These are phyloP conservation scores for Kwoniella newhampshirensis DNA, from an alignment of 768 basidiomycete species.

Conservation along the genomic window DNA sequence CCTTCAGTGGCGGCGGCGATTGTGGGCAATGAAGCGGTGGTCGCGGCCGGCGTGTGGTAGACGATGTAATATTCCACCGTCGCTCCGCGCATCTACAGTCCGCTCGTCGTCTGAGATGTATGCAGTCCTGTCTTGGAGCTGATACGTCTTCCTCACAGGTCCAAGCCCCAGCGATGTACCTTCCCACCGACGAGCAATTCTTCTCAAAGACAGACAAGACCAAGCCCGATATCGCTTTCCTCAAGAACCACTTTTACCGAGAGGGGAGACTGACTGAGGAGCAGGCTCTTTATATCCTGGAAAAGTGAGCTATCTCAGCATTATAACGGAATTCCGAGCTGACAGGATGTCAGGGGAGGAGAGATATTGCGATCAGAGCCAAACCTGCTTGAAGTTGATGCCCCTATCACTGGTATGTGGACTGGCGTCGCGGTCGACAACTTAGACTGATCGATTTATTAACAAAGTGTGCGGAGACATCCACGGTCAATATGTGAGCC, in stretches of 20 bases:
- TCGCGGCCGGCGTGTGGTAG: too few relatives aligned
- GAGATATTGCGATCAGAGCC: conserved; percentile 79
- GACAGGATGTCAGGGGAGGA: conserved; percentile 51
- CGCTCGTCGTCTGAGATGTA: too few relatives aligned
- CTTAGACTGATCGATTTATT: too few relatives aligned
- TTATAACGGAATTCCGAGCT: conserved; percentile 15
- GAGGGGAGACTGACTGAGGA: conserved; percentile 92
- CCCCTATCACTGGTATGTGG: conserved; percentile 87
- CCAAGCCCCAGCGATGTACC: conserved; percentile 92
- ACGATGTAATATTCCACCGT: too few relatives aligned
- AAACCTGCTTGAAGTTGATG: conserved; percentile 90
- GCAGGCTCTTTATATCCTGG: conserved; percentile 89
- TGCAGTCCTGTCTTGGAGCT: background rate
- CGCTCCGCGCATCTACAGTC: too few relatives aligned
- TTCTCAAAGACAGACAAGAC: conserved; percentile 77
- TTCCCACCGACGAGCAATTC: conserved; percentile 92
- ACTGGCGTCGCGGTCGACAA: too few relatives aligned
- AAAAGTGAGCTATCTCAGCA: conserved; percentile 56
- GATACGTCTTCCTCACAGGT: conserved; percentile 60
- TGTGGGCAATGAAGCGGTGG: background rate
- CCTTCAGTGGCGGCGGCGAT: background rate
- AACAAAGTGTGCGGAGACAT: conserved; percentile 96
- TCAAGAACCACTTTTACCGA: conserved; percentile 98
- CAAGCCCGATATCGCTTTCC: conserved; percentile 91
- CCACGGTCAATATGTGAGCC: conserved; percentile 91